Percentiles rank a stretch among this genome's conserved stretches.
Evolutionary conservation across 345 rosid genomes (phyloP).

Genomic region (Turnera subulata): DNA sequence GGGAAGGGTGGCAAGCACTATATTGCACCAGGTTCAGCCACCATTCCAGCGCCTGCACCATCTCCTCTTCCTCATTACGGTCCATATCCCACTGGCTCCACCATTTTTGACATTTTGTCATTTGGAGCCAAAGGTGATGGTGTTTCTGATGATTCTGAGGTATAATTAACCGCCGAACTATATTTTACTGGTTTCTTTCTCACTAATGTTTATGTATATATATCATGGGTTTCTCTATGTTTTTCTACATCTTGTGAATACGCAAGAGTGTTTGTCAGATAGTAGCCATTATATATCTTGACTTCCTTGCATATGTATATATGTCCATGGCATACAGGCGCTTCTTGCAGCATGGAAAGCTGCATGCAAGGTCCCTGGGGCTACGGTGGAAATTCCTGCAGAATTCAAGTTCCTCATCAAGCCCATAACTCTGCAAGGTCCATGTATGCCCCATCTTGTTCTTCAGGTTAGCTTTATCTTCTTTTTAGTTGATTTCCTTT

Average conservation of each 20-base stretch:
- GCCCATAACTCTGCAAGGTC: conserved; percentile 61
- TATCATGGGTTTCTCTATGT: too few relatives aligned
- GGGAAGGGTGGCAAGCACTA: conserved; percentile 14
- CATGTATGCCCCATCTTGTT: conserved; percentile 52
- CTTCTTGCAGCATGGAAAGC: conserved; percentile 55
- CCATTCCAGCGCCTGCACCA: conserved; percentile 27
- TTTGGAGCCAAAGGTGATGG: conserved; percentile 62
- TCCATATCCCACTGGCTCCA: conserved; percentile 14
- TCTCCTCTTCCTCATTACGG: conserved; percentile 27
- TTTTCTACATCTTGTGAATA: too few relatives aligned
- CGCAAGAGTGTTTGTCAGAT: too few relatives aligned
- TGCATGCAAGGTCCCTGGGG: conserved; percentile 46
- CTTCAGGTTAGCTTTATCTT: conserved; percentile 42
- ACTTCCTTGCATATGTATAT: neutral
- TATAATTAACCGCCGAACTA: neutral
- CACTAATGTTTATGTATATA: neutral
- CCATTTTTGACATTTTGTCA: conserved; percentile 38
- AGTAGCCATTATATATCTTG: too few relatives aligned
- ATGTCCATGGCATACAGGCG: conserved; percentile 38
- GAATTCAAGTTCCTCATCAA: conserved; percentile 40
- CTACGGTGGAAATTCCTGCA: conserved; percentile 45
- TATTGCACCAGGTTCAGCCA: conserved; percentile 11
- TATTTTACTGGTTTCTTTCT: neutral
- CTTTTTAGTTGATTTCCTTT: conserved; percentile 11
- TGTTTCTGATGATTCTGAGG: conserved; percentile 58